Percentiles rank a stretch among this genome's conserved stretches.
Evolutionary conservation across 495 filamentous ascomycete genomes (phyloP).

Genomic region (Talaromyces adpressus): DNA sequence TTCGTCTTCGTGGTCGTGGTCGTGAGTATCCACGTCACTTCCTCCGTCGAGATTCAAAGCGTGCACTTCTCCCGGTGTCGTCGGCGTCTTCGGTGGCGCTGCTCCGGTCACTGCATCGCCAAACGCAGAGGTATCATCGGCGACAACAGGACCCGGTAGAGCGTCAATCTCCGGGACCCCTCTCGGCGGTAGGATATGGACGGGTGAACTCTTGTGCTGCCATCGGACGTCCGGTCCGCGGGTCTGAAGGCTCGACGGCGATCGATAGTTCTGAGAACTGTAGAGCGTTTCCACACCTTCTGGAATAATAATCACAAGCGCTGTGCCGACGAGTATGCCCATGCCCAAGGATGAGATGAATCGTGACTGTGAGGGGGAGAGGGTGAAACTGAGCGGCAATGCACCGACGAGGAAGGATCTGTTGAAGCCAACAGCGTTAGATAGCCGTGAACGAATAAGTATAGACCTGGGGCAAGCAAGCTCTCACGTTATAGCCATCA

Average conservation of each 20-base stretch:
- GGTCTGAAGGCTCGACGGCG: conserved; percentile 24
- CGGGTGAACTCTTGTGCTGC: conserved; percentile 22
- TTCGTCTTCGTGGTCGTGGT: conserved; percentile 21
- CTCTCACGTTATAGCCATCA: conserved; percentile 90
- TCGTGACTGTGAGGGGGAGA: conserved; percentile 83
- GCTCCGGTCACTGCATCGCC: conserved; percentile 20
- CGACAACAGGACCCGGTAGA: conserved; percentile 18
- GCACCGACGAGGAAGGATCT: conserved; percentile 95
- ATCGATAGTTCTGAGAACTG: conserved; percentile 37
- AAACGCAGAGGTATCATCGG: conserved; percentile 8
- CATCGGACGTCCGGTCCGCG: conserved; percentile 23
- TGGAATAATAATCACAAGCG: conserved; percentile 93
- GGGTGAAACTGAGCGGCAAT: conserved; percentile 80
- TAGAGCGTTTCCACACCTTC: conserved; percentile 93
- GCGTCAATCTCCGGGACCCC: conserved; percentile 9
- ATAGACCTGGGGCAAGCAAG: conserved; percentile 9
- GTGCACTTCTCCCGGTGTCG: conserved; percentile 13
- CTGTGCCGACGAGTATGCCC: conserved; percentile 89
- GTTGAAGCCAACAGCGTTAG: conserved; percentile 19
- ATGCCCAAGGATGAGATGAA: conserved; percentile 89
- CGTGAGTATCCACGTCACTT: conserved; percentile 23
- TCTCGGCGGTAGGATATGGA: conserved; percentile 10
- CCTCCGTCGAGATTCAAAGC: conserved; percentile 16
- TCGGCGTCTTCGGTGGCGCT: conserved; percentile 5
- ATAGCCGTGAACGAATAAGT: not conserved